Conservation (phyloP, 768 basidiomycete species). For the Trametes cubensis region DNA sequence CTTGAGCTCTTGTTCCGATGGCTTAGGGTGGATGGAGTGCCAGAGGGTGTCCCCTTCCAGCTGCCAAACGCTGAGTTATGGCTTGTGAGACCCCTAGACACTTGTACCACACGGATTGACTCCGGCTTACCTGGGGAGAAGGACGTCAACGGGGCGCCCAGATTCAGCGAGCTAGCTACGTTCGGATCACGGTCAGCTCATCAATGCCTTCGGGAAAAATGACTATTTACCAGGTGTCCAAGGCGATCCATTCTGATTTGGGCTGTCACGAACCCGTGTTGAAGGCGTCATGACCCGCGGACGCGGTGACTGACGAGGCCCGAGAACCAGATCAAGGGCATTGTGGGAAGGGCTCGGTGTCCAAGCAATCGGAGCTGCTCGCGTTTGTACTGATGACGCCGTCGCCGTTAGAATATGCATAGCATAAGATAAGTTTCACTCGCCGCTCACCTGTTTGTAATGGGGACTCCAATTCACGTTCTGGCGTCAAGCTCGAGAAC, state of each 20-base stretch:
- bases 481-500: neutral
- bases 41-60: neutral
- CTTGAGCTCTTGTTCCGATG: neutral
- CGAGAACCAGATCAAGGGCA: constrained; percentile 8
- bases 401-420: too few species aligned
- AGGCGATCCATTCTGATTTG: neutral
- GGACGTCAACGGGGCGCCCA: neutral
- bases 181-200: too few species aligned
- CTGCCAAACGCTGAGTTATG: neutral
- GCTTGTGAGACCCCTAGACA: neutral
- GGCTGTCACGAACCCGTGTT: neutral
- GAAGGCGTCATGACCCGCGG: constrained; percentile 5
- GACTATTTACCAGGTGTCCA: neutral
- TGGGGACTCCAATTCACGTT: neutral
- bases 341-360: neutral
- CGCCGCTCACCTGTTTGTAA: neutral
- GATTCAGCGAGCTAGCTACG: neutral
- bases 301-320: constrained; percentile 3
- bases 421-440: neutral
- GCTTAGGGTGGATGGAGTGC: neutral
- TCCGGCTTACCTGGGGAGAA: constrained; percentile 1
- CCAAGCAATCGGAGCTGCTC: neutral
- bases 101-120: neutral
- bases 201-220: too few species aligned
- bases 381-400: neutral